These are phyloP conservation scores for Rugonectria rugulosa DNA, from an alignment of 2,329 filamentous ascomycete species.

Conservation along the genomic window DNA sequence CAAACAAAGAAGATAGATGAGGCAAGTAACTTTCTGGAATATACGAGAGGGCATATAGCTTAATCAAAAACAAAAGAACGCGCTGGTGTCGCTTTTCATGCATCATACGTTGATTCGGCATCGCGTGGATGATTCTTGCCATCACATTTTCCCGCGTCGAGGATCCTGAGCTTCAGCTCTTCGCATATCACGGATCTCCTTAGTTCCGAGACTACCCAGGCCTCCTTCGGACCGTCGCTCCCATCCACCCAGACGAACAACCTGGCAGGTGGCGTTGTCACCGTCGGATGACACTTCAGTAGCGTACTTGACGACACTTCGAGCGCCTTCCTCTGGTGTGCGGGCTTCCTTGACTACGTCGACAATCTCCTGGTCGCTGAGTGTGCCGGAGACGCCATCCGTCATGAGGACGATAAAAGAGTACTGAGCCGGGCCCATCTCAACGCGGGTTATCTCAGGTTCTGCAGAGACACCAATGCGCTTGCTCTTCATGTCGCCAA, in stretches of 20 bases:
- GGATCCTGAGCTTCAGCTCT: conserved; percentile 83
- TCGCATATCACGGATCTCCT: conserved; percentile 87
- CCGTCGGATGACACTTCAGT: conserved; percentile 78
- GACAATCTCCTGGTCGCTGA: conserved; percentile 93
- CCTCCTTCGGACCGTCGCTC: conserved; percentile 83
- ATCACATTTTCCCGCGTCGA: conserved; percentile 67
- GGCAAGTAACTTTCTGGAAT: conserved; percentile 15
- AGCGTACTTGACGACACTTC: conserved; percentile 83
- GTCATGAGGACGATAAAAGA: conserved; percentile 88
- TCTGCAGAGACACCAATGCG: conserved; percentile 94
- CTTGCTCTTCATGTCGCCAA: conserved; percentile 92
- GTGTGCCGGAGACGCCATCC: conserved; percentile 86
- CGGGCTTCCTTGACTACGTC: conserved; percentile 93
- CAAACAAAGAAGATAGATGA: conserved; percentile 22
- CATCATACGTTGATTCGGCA: neutral
- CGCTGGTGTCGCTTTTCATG: neutral
- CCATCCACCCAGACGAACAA: conserved; percentile 73
- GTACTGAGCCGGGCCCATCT: conserved; percentile 84
- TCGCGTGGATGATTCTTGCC: neutral
- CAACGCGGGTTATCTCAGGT: conserved; percentile 82
- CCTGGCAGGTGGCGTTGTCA: conserved; percentile 74
- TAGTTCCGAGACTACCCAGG: conserved; percentile 86
- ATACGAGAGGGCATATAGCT: no score
- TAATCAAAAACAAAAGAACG: neutral
- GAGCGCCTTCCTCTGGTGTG: conserved; percentile 86